phyloP scores from a whole-genome alignment of 1,284 basidiomycete species.

The Flammula alnicola region DNA sequence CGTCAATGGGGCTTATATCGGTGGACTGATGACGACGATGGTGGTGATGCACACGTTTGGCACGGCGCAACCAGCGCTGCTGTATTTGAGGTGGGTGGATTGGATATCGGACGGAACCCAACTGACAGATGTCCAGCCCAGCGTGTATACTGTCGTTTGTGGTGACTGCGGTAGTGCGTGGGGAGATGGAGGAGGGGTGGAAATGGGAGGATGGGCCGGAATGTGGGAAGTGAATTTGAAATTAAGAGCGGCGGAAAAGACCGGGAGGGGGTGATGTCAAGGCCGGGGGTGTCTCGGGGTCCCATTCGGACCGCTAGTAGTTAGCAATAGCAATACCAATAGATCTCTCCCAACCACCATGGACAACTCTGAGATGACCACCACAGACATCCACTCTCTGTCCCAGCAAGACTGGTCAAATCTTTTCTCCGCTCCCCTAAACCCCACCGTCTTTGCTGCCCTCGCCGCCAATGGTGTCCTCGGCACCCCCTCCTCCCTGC shows the following conservation, averaged over 20 bases:
- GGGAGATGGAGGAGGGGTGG: conserved; percentile 69
- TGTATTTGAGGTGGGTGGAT: conserved; percentile 82
- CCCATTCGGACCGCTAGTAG: conserved; percentile 18
- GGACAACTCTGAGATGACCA: too few relatives aligned
- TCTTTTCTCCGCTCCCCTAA: conserved; percentile 61
- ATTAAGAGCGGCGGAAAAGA: conserved; percentile 3
- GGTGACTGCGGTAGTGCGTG: conserved; percentile 52
- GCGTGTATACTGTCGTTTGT: conserved; percentile 70
- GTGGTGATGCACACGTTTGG: conserved; percentile 84
- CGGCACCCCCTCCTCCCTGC: conserved; percentile 25
- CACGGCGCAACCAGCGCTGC: conserved; percentile 88
- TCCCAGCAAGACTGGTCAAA: conserved; percentile 54
- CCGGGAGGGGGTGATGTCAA: too few relatives aligned
- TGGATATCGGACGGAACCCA: background rate
- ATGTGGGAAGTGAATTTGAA: conserved; percentile 4
- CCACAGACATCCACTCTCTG: conserved; percentile 21
- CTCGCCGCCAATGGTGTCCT: conserved; percentile 64
- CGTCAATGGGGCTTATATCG: conserved; percentile 79
- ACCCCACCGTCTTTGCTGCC: conserved; percentile 60
- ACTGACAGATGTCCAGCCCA: conserved; percentile 47
- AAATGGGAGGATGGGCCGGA: conserved; percentile 44
- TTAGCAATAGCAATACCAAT: too few relatives aligned
- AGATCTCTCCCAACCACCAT: conserved; percentile 26
- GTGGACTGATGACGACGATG: conserved; percentile 84
- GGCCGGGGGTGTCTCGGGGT: conserved; percentile 16